phyloP scores from a whole-genome alignment of 169 alveolate species.

The Eimeria mitis region DNA sequence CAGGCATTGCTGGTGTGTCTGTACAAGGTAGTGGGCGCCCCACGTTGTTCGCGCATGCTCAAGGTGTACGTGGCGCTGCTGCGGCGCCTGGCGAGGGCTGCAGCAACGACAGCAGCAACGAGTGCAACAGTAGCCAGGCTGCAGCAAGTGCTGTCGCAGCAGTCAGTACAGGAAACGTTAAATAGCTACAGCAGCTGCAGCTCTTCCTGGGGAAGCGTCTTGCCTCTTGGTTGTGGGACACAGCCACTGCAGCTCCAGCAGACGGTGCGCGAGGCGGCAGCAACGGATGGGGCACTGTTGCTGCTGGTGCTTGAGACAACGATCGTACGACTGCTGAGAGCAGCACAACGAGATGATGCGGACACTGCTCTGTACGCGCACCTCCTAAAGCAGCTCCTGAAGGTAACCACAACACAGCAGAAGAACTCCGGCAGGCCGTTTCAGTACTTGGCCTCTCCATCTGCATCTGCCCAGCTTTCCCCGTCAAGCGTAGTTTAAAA shows the following conservation, averaged over 20 bases:
- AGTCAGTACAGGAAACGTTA: slow-evolving; percentile 23
- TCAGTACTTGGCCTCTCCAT: neutral
- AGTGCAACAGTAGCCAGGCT: slow-evolving; percentile 2
- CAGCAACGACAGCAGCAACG: slow-evolving; percentile 36
- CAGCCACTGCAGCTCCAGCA: slow-evolving; percentile 47
- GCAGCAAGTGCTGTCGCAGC: slow-evolving; percentile 41
- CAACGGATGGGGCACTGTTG: slow-evolving; percentile 22
- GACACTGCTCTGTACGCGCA: slow-evolving; percentile 52
- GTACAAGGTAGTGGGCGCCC: slow-evolving; percentile 38
- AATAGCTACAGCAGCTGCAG: slow-evolving; percentile 21
- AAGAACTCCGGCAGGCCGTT: neutral
- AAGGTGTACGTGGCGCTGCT: slow-evolving; percentile 42
- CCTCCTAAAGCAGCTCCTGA: slow-evolving; percentile 33
- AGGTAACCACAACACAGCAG: slow-evolving; percentile 16
- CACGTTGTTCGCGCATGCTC: slow-evolving; percentile 7
- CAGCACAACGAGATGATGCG: slow-evolving; percentile 18
- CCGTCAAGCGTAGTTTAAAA: neutral
- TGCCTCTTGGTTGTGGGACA: slow-evolving; percentile 35
- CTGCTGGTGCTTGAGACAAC: slow-evolving; percentile 14
- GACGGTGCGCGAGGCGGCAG: slow-evolving; percentile 19
- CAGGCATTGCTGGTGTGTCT: slow-evolving; percentile 28
- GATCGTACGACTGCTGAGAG: slow-evolving; percentile 26
- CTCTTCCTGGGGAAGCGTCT: slow-evolving; percentile 34
- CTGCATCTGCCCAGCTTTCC: neutral
- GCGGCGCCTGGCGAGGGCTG: slow-evolving; percentile 58